Conservation (phyloP, 2,329 filamentous ascomycete genomes). For the Thielaviopsis ethacetica region DNA sequence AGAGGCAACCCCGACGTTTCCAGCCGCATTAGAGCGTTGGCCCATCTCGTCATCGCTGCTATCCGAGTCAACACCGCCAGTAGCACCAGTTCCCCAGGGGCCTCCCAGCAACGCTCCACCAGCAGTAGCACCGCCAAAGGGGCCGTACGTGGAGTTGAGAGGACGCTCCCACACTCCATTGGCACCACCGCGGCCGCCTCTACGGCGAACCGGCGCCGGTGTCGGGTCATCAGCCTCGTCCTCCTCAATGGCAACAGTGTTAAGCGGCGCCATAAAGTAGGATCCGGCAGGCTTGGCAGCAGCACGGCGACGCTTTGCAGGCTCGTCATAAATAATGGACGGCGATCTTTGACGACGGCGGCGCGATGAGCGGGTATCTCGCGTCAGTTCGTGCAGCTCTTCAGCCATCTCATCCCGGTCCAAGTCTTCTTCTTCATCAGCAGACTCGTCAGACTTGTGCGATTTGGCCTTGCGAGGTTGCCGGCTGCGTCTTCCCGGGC, state of each 20-base stretch:
- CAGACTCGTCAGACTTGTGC: constrained; percentile 34
- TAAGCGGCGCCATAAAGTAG: constrained; percentile 68
- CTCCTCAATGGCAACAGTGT: constrained; percentile 46
- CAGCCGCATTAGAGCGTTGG: constrained; percentile 39
- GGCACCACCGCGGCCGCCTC: constrained; percentile 45
- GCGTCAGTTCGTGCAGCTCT: constrained; percentile 45
- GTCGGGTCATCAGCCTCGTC: constrained; percentile 53
- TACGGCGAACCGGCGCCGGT: constrained; percentile 52
- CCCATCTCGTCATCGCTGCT: constrained; percentile 87
- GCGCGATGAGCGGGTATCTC: constrained; percentile 36
- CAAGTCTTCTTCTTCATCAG: constrained; percentile 38
- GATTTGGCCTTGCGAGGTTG: constrained; percentile 26
- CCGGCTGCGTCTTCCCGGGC: constrained; percentile 27
- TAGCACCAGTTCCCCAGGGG: constrained; percentile 56
- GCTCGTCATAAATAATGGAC: constrained; percentile 44
- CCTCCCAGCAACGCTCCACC: constrained; percentile 55
- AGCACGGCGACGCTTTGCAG: constrained; percentile 33
- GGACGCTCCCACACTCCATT: constrained; percentile 55
- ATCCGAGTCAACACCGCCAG: constrained; percentile 75
- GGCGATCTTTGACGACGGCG: constrained; percentile 27
- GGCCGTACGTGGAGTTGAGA: constrained; percentile 78
- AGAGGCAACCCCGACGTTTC: constrained; percentile 46
- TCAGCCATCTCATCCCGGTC: constrained; percentile 49
- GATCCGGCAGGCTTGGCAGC: constrained; percentile 51
- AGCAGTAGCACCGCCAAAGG: constrained; percentile 75